Base-by-base conservation (phyloP, 768 basidiomycete species). In the Boletales sp. region DNA sequence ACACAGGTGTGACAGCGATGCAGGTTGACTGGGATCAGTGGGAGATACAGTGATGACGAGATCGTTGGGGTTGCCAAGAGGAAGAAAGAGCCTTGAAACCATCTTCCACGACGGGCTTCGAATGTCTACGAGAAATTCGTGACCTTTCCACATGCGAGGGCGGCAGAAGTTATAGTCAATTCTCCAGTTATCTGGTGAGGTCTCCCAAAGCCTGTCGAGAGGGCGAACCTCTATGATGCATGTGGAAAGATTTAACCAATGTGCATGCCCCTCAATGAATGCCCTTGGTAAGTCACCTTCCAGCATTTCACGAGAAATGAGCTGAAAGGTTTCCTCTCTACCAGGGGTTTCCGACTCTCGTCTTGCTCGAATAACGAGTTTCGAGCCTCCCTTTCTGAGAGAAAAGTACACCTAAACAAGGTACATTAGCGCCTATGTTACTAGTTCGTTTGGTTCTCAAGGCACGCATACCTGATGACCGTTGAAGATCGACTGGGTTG, bases 401-500 rank as follows among this genome's bases (percentile, higher is more conserved):
- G 46, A 37, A 39, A 60, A 59, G 47, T 47, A 48, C 15, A 58
- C 54, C 59, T 60, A 17, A 13, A 30, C 17, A 15, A 15, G 43
- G 8, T n/a, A 29, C 15, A 10, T 13, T 14, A 40, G 29, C 8
- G 21, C 3, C 3, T 10, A 21, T 21, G 21, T 21, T 21, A 21
- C 21, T 21, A 21, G 4, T 21, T 4, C 21, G 21, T 21, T 2
- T 5, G 6, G 14, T 10, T 34, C 21, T 21, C 4, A 21, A 21
- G 14, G 32, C 14, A 34, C 14, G 15, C 54, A 37, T 17, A 58
- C 64, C 44, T 56, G 59, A 24, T 66, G 50, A 31, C 34, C 54
- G 13, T 32, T 21, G 21, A 21, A 51, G 13, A 64, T 40, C n/a
- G 21, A 35, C 21, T 52, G 54, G 11, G 54, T 41, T 11, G 56